Evolutionary conservation across 768 basidiomycete genomes (phyloP), one percentile per base, ranked within the genome.

Genomic region (Trametes coccinea): DNA sequence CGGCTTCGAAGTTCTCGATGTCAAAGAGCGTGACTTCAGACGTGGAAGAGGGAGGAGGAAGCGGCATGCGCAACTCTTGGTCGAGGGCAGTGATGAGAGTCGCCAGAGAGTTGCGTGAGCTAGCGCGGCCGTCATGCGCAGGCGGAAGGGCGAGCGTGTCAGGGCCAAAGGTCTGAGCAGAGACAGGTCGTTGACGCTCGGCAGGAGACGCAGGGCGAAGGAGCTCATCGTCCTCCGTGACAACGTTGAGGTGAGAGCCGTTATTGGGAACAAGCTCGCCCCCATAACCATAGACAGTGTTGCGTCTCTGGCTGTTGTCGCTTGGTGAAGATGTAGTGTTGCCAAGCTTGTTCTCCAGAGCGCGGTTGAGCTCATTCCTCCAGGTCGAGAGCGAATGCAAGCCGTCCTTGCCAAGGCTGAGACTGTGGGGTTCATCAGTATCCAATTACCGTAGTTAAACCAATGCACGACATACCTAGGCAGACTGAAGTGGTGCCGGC

Each of bases 21-120:
- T 89, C 87, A 66, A 87, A 88, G 16, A 88, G 73, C 0, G 86
- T 86, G 4, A 77, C 78, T 10, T 84, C 85, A 17, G 87, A 87
- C 6, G 84, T 82, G 2, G 86, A 84, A 10, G 85, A 87, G 6
- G 80, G 79, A 4, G 62, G 62, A 2, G 76, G 76, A 30, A 74
- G 70, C 27, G 65, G 62, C 14, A 66, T 51, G 53, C 62, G 72
- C 68, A 67, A 60, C 56, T 70, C 68, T 50, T 70, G 68, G 57
- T 73, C 72, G 13, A 74, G 65, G 29, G 73, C 74, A 1, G 71
- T 71, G 68, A 70, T 78, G 61, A 70, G 77, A 73, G 77, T 78
- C 50, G 72, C 75, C 8, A 84, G 57, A 0, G 86, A 89, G 11
- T 78, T 79, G 50, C 84, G 84, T 34, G 80, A 81, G 34, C 78